phyloP scores from a whole-genome alignment of 345 rosid genomes.

The Kandelia obovata region DNA sequence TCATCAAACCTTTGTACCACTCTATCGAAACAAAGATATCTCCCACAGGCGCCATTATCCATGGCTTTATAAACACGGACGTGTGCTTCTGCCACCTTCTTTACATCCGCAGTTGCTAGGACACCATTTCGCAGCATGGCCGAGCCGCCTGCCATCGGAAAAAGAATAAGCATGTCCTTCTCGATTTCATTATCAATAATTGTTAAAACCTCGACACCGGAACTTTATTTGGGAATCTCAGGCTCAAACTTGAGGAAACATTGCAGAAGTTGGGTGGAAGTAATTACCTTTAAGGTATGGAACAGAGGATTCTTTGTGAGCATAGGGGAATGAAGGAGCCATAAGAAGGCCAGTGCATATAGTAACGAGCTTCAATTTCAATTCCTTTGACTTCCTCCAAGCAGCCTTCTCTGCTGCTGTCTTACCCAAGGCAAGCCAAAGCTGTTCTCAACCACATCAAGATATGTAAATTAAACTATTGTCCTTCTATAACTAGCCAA shows the following conservation, averaged over 20 bases:
- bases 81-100: constrained; percentile 40
- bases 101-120: constrained; percentile 28
- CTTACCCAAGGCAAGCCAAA: constrained; percentile 44
- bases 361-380: constrained; percentile 35
- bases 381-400: constrained; percentile 38
- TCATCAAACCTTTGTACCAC: constrained; percentile 20
- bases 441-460: constrained; percentile 18
- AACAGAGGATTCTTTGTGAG: constrained; percentile 14
- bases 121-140: constrained; percentile 29
- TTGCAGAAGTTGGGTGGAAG: background rate
- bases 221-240: no score
- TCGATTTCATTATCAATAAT: no score
- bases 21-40: constrained; percentile 34
- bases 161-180: no score
- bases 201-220: no score
- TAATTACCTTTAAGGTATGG: constrained; percentile 40
- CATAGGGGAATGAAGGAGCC: constrained; percentile 26
- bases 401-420: constrained; percentile 37
- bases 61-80: constrained; percentile 30
- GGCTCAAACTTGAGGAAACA: background rate
- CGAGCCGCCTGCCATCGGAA: constrained; percentile 18
- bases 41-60: constrained; percentile 35
- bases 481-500: background rate
- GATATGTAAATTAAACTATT: background rate
- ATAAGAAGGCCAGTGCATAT: constrained; percentile 41